Evolutionary conservation across 176 grass and related monocot species (phyloP).

Genomic region (Lolium multiflorum): DNA sequence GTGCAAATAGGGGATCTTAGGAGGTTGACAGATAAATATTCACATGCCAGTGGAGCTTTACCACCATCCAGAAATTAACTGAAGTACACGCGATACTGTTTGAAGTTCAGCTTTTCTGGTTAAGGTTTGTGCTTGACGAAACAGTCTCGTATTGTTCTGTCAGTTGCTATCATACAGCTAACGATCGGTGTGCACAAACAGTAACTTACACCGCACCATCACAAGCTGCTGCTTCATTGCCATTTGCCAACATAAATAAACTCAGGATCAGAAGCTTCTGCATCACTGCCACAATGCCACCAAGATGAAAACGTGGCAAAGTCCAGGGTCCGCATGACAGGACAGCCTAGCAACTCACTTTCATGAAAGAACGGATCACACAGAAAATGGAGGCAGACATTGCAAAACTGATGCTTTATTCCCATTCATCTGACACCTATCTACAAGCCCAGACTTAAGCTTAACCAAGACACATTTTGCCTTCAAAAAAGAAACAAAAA

Average conservation of each 20-base stretch:
- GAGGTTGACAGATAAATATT: neutral
- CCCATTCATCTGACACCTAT: conserved; percentile 35
- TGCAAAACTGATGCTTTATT: neutral
- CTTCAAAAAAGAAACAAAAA: neutral
- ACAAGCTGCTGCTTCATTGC: neutral
- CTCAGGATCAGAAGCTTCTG: conserved; percentile 1
- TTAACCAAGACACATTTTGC: neutral
- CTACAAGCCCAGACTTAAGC: conserved; percentile 36
- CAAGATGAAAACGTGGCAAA: neutral
- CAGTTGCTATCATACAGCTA: neutral
- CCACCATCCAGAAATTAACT: neutral
- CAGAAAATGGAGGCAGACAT: neutral
- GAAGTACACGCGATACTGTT: neutral
- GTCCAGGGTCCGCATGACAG: neutral
- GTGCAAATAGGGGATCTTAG: neutral
- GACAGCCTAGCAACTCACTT: neutral
- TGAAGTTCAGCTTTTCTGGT: neutral
- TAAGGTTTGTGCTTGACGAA: conserved; percentile 29
- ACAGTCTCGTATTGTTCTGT: conserved; percentile 2
- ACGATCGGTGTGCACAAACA: neutral
- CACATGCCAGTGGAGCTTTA: neutral
- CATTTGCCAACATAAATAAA: conserved; percentile 25
- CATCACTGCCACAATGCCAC: neutral
- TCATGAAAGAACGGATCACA: neutral
- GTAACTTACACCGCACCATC: neutral